Percentiles rank a stretch among this genome's conserved stretches.
phyloP scores from a whole-genome alignment of 164 flowering plant species.

The Malania oleifera region DNA sequence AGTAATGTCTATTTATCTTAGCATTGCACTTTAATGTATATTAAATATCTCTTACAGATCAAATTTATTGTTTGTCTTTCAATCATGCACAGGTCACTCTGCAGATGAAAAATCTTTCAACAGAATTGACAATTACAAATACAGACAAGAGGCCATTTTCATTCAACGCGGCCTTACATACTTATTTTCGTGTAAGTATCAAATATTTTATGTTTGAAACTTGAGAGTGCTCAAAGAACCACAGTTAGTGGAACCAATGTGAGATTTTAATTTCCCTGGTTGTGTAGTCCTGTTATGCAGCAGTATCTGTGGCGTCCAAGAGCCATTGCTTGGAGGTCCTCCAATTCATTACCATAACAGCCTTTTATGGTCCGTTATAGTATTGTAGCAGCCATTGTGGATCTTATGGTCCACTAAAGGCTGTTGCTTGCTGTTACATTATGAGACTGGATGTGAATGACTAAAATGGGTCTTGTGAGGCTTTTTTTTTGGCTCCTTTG shows the following conservation, averaged over 20 bases:
- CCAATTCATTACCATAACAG: no score
- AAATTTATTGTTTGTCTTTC: conserved; percentile 1
- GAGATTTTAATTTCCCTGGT: neutral
- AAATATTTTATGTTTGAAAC: conserved; percentile 1
- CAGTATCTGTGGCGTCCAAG: no score
- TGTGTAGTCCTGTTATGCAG: no score
- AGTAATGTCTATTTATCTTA: neutral
- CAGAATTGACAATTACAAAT: conserved; percentile 68
- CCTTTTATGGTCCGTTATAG: no score
- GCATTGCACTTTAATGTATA: neutral
- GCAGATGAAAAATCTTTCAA: conserved; percentile 63
- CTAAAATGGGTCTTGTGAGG: no score
- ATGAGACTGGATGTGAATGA: no score
- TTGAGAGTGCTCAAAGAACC: neutral
- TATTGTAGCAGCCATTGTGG: no score
- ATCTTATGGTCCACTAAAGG: no score
- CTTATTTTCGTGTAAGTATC: conserved; percentile 79
- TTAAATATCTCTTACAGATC: neutral
- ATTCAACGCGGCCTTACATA: conserved; percentile 81
- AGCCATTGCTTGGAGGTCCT: no score
- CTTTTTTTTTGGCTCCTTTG: no score
- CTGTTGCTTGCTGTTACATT: no score
- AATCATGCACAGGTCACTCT: conserved; percentile 56
- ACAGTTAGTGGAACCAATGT: neutral
- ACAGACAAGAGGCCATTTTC: conserved; percentile 71